Evolutionary conservation across 805 yeast species (phyloP), one percentile per base, ranked within the genome.

Genomic region (Kuraishia ogatae): DNA sequence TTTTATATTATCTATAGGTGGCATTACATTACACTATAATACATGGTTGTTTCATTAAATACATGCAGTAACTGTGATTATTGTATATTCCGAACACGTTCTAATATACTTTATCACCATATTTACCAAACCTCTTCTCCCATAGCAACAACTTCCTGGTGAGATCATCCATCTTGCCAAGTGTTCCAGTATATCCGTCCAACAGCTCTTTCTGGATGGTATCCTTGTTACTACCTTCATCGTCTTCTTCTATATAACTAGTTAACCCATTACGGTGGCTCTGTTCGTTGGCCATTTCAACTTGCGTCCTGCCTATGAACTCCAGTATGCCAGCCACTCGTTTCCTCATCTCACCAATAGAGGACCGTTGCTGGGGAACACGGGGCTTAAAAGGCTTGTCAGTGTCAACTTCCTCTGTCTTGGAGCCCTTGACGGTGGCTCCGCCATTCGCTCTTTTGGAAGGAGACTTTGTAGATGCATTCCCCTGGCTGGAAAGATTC

Each of bases 301-400:
- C 70, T 67, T 91, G 97, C 1, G 96, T 87, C 54, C 96, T 77
- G 13, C 92, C 89, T 24, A 93, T 80, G 77, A 92, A 94, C 70
- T 94, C 98, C 62, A 93, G 72, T 21, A 93, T 93, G 1, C 97
- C 96, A 2, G 89, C 86, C 1, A 91, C 87, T 57, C 99, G 79
- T 64, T 89, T 83, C 55, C 91, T 80, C 89, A 93, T 86, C 67
- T 93, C 99, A 61, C 81, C 79, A 57, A 92, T 69, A 2, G 91
- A 80, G 2, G 88, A 81, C 54, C 89, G 80, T 21, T 84, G 83
- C 56, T 85, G 85, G 6, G 97, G 97, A 50, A 83, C 74, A 55
- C 97, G 80, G 15, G 98, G 97, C 61, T 83, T 87, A 51, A 89
- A 84, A 1, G 93, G 87, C 66, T 85, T 88, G 58, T 79, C 82